Conservation (phyloP, 2,329 filamentous ascomycete genomes). For the Colletotrichum ledebouriae region DNA sequence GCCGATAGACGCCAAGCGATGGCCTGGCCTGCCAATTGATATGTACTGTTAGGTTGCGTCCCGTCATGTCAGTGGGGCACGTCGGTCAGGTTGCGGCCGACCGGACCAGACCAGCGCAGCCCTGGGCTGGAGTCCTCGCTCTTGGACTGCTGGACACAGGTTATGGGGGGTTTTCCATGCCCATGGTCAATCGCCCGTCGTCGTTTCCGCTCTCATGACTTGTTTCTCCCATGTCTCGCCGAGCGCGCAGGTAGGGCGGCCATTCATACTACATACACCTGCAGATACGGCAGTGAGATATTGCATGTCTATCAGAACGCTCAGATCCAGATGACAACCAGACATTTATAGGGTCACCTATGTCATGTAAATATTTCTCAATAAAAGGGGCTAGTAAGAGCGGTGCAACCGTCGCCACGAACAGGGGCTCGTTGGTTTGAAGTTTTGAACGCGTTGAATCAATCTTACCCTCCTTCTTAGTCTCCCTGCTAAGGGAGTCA, state of each 20-base stretch:
- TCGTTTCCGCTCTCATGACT: conserved; percentile 21
- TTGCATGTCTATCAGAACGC: conserved; percentile 16
- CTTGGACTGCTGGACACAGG: conserved; percentile 5
- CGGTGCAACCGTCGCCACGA: conserved; percentile 43
- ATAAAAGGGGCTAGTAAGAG: conserved; percentile 26
- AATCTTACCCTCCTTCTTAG: conserved; percentile 10
- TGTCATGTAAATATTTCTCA: conserved; percentile 2
- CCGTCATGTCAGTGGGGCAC: conserved; percentile 32
- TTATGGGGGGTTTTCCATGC: conserved; percentile 15
- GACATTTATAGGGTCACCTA: conserved; percentile 10
- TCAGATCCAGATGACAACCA: background rate
- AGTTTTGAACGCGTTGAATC: background rate
- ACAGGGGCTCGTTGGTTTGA: conserved; percentile 14
- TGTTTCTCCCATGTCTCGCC: conserved; percentile 23
- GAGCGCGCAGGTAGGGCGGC: conserved; percentile 2
- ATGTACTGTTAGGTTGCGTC: conserved; percentile 34
- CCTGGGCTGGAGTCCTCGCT: conserved; percentile 19
- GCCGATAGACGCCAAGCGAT: conserved; percentile 27
- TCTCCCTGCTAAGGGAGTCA: background rate
- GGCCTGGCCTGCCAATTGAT: conserved; percentile 18
- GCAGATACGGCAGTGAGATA: conserved; percentile 10
- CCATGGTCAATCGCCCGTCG: conserved; percentile 15
- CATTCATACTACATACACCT: background rate
- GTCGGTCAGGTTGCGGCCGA: conserved; percentile 39
- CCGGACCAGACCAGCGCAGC: conserved; percentile 26